phyloP scores from a whole-genome alignment of 2,329 filamentous ascomycete species.

The Microdochium nivale region DNA sequence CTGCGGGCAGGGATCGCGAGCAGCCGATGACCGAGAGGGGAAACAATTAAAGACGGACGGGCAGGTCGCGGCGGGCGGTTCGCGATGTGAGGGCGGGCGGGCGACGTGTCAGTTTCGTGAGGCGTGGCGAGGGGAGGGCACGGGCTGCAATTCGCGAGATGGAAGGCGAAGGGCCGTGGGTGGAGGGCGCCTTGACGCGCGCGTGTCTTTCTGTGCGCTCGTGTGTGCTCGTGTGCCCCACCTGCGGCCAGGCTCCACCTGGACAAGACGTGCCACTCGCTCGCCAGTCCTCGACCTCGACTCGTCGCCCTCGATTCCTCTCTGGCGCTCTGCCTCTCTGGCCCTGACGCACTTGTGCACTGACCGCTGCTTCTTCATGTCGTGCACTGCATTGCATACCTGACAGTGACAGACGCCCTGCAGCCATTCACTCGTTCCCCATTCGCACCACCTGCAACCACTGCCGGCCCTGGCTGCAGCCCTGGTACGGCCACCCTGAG shows the following conservation, averaged over 20 bases:
- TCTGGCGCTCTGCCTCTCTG: not conserved
- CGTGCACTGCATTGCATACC: not conserved
- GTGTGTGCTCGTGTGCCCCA: not conserved
- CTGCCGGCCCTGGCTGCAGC: not conserved
- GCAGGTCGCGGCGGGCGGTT: not conserved
- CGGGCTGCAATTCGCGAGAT: no score
- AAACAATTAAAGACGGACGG: not conserved
- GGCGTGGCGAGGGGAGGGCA: not conserved
- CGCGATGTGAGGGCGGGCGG: not conserved
- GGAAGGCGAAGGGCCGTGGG: no score
- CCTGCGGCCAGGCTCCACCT: no score
- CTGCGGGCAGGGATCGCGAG: not conserved
- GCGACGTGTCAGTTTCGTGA: conserved; percentile 1
- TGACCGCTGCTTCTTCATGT: not conserved
- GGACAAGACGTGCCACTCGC: no score
- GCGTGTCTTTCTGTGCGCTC: not conserved
- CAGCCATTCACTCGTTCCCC: not conserved
- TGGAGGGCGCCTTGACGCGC: no score
- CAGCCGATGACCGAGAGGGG: not conserved
- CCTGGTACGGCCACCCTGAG: not conserved
- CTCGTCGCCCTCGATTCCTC: not conserved
- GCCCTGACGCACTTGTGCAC: not conserved
- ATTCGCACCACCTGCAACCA: not conserved
- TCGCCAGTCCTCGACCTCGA: no score
- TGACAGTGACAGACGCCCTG: not conserved